Evolutionary conservation across 495 filamentous ascomycete genomes (phyloP).

Genomic region (Thozetella sp.): DNA sequence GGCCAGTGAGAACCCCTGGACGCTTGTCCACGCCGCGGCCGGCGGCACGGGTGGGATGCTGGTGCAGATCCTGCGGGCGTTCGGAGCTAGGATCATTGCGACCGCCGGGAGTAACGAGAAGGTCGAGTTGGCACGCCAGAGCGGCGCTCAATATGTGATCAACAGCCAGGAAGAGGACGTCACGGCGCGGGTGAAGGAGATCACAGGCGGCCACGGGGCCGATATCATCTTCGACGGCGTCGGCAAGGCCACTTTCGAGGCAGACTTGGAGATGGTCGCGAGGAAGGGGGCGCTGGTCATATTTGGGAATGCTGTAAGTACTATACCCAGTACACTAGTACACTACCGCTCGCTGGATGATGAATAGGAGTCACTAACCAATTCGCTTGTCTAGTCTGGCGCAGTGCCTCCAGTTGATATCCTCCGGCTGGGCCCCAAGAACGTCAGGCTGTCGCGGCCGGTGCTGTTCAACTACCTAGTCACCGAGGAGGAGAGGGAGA

Average conservation of each 20-base stretch:
- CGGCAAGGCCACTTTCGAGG: slow-evolving; percentile 85
- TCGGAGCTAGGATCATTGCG: slow-evolving; percentile 82
- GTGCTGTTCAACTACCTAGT: slow-evolving; percentile 73
- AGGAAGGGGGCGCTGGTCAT: slow-evolving; percentile 82
- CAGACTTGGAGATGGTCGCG: slow-evolving; percentile 74
- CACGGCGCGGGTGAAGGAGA: slow-evolving; percentile 64
- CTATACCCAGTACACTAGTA: no score
- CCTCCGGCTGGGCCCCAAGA: slow-evolving; percentile 70
- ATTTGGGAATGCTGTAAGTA: slow-evolving; percentile 81
- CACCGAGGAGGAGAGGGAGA: slow-evolving; percentile 75
- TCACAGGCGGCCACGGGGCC: slow-evolving; percentile 72
- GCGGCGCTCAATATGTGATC: slow-evolving; percentile 74
- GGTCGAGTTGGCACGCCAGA: slow-evolving; percentile 62
- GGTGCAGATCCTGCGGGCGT: slow-evolving; percentile 69
- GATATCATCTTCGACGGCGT: slow-evolving; percentile 88
- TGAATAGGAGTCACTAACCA: slow-evolving; percentile 2
- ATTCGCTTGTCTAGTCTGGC: slow-evolving; percentile 49
- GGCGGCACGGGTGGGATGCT: slow-evolving; percentile 84
- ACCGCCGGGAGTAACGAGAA: slow-evolving; percentile 80
- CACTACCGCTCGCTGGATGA: not conserved
- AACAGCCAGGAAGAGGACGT: slow-evolving; percentile 73
- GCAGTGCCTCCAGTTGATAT: slow-evolving; percentile 77
- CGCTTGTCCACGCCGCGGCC: slow-evolving; percentile 88
- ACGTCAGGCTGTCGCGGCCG: slow-evolving; percentile 77
- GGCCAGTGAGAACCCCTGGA: slow-evolving; percentile 64